These are phyloP conservation scores for Schizothecium vesticola DNA, from an alignment of 495 filamentous ascomycete genomes.

Conservation along the genomic window DNA sequence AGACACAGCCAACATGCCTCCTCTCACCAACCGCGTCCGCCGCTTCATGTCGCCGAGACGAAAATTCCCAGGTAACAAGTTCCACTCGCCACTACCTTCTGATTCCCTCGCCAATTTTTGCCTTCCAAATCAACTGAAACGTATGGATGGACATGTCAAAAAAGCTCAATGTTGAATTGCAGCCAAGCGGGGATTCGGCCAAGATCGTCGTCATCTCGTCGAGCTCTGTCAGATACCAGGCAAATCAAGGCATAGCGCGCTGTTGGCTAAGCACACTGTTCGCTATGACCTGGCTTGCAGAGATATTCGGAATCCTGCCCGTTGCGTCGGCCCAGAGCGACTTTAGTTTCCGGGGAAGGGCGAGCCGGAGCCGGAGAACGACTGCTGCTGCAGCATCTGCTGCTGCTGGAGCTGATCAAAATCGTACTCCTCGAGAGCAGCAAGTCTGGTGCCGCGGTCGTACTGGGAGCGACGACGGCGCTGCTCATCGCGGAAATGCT, in stretches of 20 bases:
- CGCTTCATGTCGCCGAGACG: background rate
- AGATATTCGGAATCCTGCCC: background rate
- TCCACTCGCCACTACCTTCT: background rate
- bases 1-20: constrained; percentile 29
- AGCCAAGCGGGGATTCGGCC: constrained; percentile 16
- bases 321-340: background rate
- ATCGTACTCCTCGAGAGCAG: constrained; percentile 56
- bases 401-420: constrained; percentile 36
- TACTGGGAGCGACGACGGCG: constrained; percentile 71
- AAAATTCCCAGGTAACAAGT: constrained; percentile 5
- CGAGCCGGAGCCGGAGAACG: background rate
- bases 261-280: background rate
- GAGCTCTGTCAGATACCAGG: constrained; percentile 23
- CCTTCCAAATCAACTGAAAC: constrained; percentile 3
- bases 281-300: background rate
- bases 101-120: background rate
- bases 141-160: constrained; percentile 12
- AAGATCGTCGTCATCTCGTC: constrained; percentile 20
- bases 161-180: constrained; percentile 17
- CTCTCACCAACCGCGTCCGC: constrained; percentile 11
- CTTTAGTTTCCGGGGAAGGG: background rate
- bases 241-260: constrained; percentile 10
- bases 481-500: constrained; percentile 69
- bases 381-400: background rate
- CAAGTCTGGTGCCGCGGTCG: constrained; percentile 63